Base-by-base conservation (phyloP, 2,329 filamentous ascomycete species). In the Acrocalymma vagum region DNA sequence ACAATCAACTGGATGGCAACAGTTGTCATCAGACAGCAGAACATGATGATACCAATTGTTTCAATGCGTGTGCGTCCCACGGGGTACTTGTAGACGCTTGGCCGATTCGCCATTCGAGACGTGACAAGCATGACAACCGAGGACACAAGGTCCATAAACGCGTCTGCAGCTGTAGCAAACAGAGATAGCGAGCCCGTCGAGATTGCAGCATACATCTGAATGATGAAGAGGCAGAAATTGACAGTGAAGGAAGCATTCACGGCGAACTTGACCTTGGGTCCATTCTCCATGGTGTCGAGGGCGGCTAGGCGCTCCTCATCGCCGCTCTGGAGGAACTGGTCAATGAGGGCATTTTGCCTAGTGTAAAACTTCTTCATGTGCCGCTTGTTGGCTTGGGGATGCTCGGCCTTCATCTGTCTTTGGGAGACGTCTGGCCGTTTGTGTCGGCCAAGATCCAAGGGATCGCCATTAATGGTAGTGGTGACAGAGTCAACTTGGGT, bases 11-110 rank as follows among this genome's bases (percentile, higher is more conserved):
- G 79, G 18, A 85, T 80, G 31, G 83, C 81, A 3, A 85, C 82
- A 0, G 82, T 85, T 2, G 83, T 84, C 81, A 86, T 85, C 44
- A 86, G 71, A 28, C 82, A 81, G 48, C 82, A 84, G 63, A 86
- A 86, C 29, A 86, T 76, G 53, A 86, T 82, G 47, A 86, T 82
- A 18, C 82, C 83, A 42, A 85, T 76, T 3, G 83, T 84, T 67
- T 86, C 83, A 38, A 85, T 79, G 40, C 83, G 76, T 4, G 77
- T 84, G 6, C 83, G 78, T 27, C 81, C 83, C 17, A 85, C 82
- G 13, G 82, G 82, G 51, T 82, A 85, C 60, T 82, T 83, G 66
- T 83, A 81, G 6, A 83, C 70, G 57, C 81, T 84, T 26, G 82
- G 79, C 39, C 78, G 73, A 15, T 74, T 74, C n/a, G 83, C 82